Evolutionary conservation across 2,329 filamentous ascomycete genomes (phyloP).

Genomic region (Coniochaeta prunicola): DNA sequence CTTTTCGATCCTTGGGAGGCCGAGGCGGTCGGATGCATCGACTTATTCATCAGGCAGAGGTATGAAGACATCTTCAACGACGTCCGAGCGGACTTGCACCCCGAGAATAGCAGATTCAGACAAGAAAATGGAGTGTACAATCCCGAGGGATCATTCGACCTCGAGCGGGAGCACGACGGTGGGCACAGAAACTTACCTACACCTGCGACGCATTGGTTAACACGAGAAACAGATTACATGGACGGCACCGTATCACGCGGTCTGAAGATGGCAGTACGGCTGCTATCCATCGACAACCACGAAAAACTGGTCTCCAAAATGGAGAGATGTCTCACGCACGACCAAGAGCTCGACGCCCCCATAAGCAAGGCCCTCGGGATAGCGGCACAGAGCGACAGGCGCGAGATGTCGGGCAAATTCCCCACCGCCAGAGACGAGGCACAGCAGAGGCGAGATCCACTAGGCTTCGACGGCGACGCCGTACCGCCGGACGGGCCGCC

Average conservation of each 20-base stretch:
- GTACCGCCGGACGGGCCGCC: slow-evolving; percentile 7
- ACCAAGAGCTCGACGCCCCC: too few relatives aligned
- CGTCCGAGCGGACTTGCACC: slow-evolving; percentile 2
- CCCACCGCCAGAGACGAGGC: slow-evolving; percentile 4
- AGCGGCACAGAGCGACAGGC: background rate
- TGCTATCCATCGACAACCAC: too few relatives aligned
- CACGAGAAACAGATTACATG: too few relatives aligned
- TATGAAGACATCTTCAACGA: background rate
- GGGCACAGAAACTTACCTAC: background rate
- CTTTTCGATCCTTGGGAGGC: slow-evolving; percentile 11
- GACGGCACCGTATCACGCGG: too few relatives aligned
- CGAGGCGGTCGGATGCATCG: slow-evolving; percentile 8
- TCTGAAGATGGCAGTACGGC: too few relatives aligned
- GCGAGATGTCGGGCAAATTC: background rate
- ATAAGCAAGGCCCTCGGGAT: background rate
- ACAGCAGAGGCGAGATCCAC: slow-evolving; percentile 2
- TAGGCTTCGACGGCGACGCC: slow-evolving; percentile 8
- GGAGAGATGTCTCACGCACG: too few relatives aligned
- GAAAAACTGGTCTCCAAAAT: too few relatives aligned
- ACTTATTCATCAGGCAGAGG: background rate
- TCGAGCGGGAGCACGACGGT: background rate
- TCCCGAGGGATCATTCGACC: slow-evolving; percentile 4
- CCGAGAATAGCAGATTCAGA: slow-evolving; percentile 5
- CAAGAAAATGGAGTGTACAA: background rate
- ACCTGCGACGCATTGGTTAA: too few relatives aligned